A percentile compares a stretch with the other conserved stretches of the same genome.
These are phyloP conservation scores for Drechslerella coelobrocha DNA, from an alignment of 2,329 filamentous ascomycete species.

Conservation along the genomic window DNA sequence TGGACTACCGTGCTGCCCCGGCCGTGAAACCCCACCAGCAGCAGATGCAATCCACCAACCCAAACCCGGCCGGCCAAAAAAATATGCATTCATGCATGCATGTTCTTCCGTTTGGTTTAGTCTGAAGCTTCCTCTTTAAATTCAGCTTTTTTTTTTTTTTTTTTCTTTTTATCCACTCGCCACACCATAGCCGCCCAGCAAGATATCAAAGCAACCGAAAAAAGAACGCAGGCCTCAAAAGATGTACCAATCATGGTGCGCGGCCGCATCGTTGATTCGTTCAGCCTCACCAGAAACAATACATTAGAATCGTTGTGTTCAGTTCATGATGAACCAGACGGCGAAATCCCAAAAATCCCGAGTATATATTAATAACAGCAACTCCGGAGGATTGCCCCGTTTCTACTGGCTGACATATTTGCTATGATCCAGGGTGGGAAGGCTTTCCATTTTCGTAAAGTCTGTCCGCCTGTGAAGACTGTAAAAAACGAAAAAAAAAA, in stretches of 20 bases:
- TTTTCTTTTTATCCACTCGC: conserved; percentile 23
- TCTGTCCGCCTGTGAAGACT: too few species aligned
- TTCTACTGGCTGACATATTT: too few species aligned
- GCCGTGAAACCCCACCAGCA: conserved; percentile 14
- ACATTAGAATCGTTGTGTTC: neutral
- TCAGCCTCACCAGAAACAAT: conserved; percentile 2
- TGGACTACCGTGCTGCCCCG: conserved; percentile 43
- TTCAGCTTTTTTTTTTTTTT: too few species aligned
- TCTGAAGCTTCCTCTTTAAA: neutral
- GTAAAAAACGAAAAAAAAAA: too few species aligned
- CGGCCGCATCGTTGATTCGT: neutral
- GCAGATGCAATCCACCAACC: neutral
- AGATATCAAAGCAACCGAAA: conserved; percentile 36
- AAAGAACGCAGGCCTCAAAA: neutral
- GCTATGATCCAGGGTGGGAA: too few species aligned
- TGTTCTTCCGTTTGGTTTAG: neutral
- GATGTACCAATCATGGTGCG: conserved; percentile 40
- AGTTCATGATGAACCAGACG: neutral
- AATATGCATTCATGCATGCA: conserved; percentile 9
- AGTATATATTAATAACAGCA: neutral
- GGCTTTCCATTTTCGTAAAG: too few species aligned
- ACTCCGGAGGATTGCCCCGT: neutral
- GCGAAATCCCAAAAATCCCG: neutral
- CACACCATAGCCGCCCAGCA: conserved; percentile 48
- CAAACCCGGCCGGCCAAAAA: conserved; percentile 22